Conservation (phyloP, 1,284 basidiomycete genomes). For the Pseudozyma flocculosa region DNA sequence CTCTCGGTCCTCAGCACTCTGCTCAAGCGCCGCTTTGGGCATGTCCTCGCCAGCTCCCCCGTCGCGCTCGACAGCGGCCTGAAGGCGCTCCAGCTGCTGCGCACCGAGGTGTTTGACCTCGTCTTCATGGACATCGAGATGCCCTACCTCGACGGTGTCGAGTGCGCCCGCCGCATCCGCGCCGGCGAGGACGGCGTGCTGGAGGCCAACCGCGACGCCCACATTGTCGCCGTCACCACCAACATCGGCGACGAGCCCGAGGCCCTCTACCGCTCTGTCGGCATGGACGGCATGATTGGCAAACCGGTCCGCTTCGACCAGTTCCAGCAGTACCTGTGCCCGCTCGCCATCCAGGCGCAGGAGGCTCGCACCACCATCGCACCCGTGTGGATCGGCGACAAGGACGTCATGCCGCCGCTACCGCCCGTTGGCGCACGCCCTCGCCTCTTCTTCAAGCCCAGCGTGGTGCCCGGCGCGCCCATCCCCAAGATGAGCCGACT, state of each 20-base stretch:
- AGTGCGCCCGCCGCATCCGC: conserved; percentile 40
- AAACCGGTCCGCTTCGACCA: conserved; percentile 41
- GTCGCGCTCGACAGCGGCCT: conserved; percentile 43
- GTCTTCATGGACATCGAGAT: conserved; percentile 52
- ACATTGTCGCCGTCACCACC: conserved; percentile 45
- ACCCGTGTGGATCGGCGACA: conserved; percentile 13
- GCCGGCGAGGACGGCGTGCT: conserved; percentile 41
- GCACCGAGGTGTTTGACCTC: conserved; percentile 43
- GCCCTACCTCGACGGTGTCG: conserved; percentile 45
- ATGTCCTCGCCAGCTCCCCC: conserved; percentile 30
- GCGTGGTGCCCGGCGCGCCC: neutral
- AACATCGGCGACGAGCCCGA: conserved; percentile 34
- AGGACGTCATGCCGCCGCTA: conserved; percentile 24
- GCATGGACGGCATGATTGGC: conserved; percentile 46
- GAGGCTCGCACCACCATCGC: conserved; percentile 14
- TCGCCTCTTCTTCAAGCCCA: conserved; percentile 34
- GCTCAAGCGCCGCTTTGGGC: conserved; percentile 40
- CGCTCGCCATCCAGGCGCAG: conserved; percentile 25
- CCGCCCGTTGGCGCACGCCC: conserved; percentile 23
- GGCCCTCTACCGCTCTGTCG: conserved; percentile 29
- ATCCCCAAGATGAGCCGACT: neutral
- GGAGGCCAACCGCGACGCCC: conserved; percentile 25
- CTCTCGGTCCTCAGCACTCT: conserved; percentile 40
- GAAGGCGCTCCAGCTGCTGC: conserved; percentile 44
- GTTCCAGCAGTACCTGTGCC: conserved; percentile 33